Base-by-base conservation (phyloP, 2,329 filamentous ascomycete genomes). In the Parastagonospora avenae region DNA sequence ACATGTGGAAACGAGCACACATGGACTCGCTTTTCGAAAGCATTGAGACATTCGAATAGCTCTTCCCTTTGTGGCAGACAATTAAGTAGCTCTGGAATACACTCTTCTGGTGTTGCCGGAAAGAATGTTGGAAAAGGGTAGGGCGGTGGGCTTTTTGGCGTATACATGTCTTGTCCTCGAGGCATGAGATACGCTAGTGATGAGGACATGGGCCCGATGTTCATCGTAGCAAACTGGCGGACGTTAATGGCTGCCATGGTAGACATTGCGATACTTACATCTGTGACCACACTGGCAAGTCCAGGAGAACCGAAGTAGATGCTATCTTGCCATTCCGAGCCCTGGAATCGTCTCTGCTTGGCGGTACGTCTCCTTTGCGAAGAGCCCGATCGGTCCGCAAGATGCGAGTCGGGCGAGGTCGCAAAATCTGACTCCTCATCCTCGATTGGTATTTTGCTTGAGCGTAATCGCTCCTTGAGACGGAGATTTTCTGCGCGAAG, bases 261-360 rank as follows among this genome's bases (percentile, higher is more conserved):
- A 24, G 5, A 24, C 19, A 24, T 24, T 6, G 28, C 36, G 11
- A 14, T 39, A 29, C 52, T 42, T 68, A 80, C 79, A 61, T 81
- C 78, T 50, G 70, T 68, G 32, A 80, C 70, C 27, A 80, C 74
- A 52, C 71, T 80, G 10, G 76, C 77, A 36, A 80, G 68, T 5
- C 76, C 76, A n/a, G 79, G 78, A 37, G 74, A 77, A 7, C 78
- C 79, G 62, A 80, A 81, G 60, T 80, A 81, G 4, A 79, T 69
- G 48, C 76, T 79, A 49, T 79, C 76, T 30, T 73, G 64, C 52
- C 72, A 70, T 48, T 77, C 74, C 16, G 68, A 68, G 19, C 72
- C 59, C 45, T 70, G 69, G 47, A 79, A 78, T 3, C 73, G 69
- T 42, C 63, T 67, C 48, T 76, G 74, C 46, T 57, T 65, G 6